Base-by-base conservation (phyloP, 2,329 filamentous ascomycete genomes). In the Aspergillus candidus region DNA sequence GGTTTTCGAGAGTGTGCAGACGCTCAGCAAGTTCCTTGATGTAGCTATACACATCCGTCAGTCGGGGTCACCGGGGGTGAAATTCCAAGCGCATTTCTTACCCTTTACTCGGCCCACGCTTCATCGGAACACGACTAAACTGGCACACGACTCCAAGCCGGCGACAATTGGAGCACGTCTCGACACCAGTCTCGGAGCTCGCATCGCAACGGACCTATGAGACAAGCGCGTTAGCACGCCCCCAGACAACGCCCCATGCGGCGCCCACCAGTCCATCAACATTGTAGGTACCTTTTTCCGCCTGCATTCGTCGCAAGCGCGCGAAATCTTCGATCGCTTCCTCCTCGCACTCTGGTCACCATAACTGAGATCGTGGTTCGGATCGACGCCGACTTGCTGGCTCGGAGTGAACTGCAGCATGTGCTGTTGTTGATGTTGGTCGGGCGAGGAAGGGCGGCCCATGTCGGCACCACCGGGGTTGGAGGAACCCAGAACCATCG, bases 21-120 rank as follows among this genome's bases (percentile, higher is more conserved):
- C 89, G 77, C 60, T 94, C 88, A 17, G 88, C 88, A 15, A 95
- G 77, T 64, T 94, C 88, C 62, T 94, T 94, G 63, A 95, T 95
- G 57, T 94, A 94, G 12, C 83, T 87, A 57, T 40, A 22, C 37
- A 37, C 44, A 50, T 62, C 36, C 62, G 57, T 47, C 15, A 27
- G 34, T 35, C 47, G 37, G 44, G 47, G 38, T 44, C 22, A 38
- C 8, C 29, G 22, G 32, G 4, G 3, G 12, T 4, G 22, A 31
- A 37, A 41, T 11, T 22, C 17, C 32, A 17, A 43, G 33, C 34
- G 35, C 43, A 41, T 10, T 22, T 51, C 53, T 57, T 75, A 87
- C 76, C 89, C 89, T 77, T 94, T 95, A 61, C 85, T 93, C 3
- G 89, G 88, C 2, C 89, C 88, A 48, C 87, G 78, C 67, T 93